Evolutionary conservation across 176 grass and related monocot genomes (phyloP).

Genomic region (Microstegium vimineum): DNA sequence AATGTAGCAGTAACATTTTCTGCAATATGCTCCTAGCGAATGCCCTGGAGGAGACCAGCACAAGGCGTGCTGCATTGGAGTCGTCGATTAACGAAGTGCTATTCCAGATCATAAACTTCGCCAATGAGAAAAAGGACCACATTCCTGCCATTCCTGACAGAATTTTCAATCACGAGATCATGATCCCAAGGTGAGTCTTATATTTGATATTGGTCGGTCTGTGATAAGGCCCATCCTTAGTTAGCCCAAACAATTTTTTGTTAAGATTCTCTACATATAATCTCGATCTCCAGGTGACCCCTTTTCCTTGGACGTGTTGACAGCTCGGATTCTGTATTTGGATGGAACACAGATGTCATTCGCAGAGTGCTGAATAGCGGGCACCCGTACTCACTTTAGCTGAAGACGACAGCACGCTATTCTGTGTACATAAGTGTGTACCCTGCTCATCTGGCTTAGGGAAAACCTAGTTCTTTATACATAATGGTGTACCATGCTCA

Average conservation of each 20-base stretch:
- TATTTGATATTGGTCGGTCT: not conserved
- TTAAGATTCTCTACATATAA: conserved; percentile 50
- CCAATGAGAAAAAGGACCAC: conserved; percentile 92
- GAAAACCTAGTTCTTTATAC: not conserved
- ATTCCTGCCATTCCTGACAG: conserved; percentile 73
- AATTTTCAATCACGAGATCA: conserved; percentile 89
- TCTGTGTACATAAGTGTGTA: conserved; percentile 1
- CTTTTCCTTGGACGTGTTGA: conserved; percentile 68
- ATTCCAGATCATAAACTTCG: conserved; percentile 87
- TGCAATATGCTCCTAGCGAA: conserved; percentile 43
- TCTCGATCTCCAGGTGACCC: conserved; percentile 78
- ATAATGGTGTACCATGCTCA: not conserved
- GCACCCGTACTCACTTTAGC: conserved; percentile 55
- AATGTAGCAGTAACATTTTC: not conserved
- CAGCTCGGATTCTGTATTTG: conserved; percentile 73
- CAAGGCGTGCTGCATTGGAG: conserved; percentile 57
- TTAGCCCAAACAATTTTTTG: conserved; percentile 15
- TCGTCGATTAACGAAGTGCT: conserved; percentile 63
- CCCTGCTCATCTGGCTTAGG: not conserved
- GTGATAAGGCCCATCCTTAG: not conserved
- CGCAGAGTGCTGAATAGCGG: conserved; percentile 63
- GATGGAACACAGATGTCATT: conserved; percentile 57
- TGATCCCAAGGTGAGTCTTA: conserved; percentile 65
- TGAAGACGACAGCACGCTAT: not conserved
- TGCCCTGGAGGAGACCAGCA: conserved; percentile 65